phyloP scores from a whole-genome alignment of 1,284 basidiomycete genomes.

The Amylostereum areolatum region DNA sequence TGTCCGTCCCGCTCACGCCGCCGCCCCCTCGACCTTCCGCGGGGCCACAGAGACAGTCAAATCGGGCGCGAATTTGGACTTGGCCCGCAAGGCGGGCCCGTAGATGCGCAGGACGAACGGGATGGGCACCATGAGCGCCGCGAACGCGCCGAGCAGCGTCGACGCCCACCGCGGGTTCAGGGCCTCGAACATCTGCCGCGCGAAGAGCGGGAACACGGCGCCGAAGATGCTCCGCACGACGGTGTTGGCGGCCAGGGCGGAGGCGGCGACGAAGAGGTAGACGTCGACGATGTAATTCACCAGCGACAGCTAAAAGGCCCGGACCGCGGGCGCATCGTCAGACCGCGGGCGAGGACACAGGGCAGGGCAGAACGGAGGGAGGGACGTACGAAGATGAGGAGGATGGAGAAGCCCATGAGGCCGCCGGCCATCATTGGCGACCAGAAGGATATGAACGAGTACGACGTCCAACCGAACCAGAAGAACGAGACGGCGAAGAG shows the following conservation, averaged over 20 bases:
- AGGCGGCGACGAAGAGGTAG: conserved; percentile 32
- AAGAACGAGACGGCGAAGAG: conserved; percentile 37
- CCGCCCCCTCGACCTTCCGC: too few relatives aligned
- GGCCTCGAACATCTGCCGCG: conserved; percentile 28
- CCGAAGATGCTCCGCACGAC: conserved; percentile 32
- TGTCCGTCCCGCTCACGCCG: too few relatives aligned
- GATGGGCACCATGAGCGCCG: conserved; percentile 25
- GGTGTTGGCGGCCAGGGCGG: conserved; percentile 30
- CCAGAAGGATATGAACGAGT: conserved; percentile 25
- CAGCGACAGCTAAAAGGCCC: conserved; percentile 21
- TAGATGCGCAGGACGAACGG: conserved; percentile 29
- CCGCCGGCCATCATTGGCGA: conserved; percentile 24
- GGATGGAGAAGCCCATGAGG: conserved; percentile 22
- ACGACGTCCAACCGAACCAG: conserved; percentile 41
- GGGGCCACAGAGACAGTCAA: too few relatives aligned
- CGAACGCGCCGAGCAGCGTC: conserved; percentile 25
- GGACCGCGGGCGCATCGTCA: too few relatives aligned
- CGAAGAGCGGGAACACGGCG: conserved; percentile 28
- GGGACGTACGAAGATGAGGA: conserved; percentile 20
- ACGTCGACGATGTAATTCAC: conserved; percentile 35
- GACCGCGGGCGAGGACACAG: neutral
- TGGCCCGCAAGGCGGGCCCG: conserved; percentile 21
- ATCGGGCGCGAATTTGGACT: conserved; percentile 27
- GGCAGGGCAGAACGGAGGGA: neutral
- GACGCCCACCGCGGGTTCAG: conserved; percentile 29